Evolutionary conservation across 169 alveolate genomes (phyloP), one percentile per base, ranked within the genome.

Genomic region (Pseudocohnilembus persalinus): DNA sequence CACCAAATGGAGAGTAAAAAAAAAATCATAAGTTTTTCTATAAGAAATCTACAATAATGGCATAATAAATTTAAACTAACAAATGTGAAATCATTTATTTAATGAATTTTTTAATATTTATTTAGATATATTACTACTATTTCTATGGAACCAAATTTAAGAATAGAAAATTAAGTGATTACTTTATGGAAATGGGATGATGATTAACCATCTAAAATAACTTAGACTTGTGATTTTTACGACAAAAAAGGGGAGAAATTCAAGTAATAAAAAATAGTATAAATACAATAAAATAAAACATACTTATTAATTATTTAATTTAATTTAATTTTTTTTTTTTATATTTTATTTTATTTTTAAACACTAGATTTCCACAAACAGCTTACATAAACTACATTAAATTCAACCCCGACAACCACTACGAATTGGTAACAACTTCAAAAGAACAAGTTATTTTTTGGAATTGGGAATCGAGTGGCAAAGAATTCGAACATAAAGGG

Each of bases 351-450:
- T 11, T 49, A 49, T 49, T 49, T 49, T 11, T n/a, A 49, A 49
- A 11, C 4, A 11, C 20, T 49, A 49, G 68, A 49, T 49, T 49
- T 49, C 68, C 68, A 11, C 26, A 49, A 49, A 49, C 68, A 11
- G 93, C 89, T 83, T 89, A 87, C 82, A 88, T 92, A 77, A 82
- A 89, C 73, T 89, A 85, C 74, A 89, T 94, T 4, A 92, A 90
- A 78, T 97, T 97, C 89, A 95, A 96, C 76, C 96, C 94, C 29
- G 89, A 93, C 88, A 95, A 97, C 86, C 90, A 91, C 29, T 91
- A 92, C 87, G 99, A 97, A 93, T 83, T 97, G 68, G 96, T 94
- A n/a, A 95, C 98, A 24, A 96, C 96, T 75, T 97, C 97, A 20
- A 93, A 95, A 83, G 91, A 94, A 64, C 89, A 97, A 73, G 96